Evolutionary conservation across 1,139 yeast genomes (phyloP), one percentile per base, ranked within the genome.

Genomic region (Yamadazyma epiphylla): DNA sequence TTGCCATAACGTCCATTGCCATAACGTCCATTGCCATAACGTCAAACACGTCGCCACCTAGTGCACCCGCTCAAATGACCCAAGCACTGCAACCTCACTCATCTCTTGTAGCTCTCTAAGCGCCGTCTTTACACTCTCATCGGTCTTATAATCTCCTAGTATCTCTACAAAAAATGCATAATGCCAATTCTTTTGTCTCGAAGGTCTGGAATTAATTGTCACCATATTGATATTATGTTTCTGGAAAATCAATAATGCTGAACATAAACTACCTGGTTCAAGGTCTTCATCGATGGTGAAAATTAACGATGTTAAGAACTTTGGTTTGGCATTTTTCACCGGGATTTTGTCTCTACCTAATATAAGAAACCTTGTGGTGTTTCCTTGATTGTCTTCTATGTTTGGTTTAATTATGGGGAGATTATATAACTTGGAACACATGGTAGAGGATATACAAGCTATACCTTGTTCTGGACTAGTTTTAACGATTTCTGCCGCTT

Each of bases 351-450:
- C 25, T 30, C 54, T 49, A 2, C 81, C 78, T 26, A 91, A 59
- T 0, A 87, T 71, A 33, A 91, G 58, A 51, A 91, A 91, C 38
- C 97, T 61, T 2, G 98, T 91, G 4, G 95, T 85, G 54, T 91
- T 91, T 20, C 76, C 77, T 25, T 64, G 53, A 36, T 66, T 66
- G 49, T 89, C 95, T 48, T 89, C 94, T 25, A 91, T 73, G 36
- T 74, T 70, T 5, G 62, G 48, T 19, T 58, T 54, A 23, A 79
- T 46, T 1, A 86, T 68, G 0, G 85, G 82, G 13, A 83, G 71
- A 2, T 70, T 62, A 43, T 80, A 78, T 14, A 83, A 61, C 13
- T 64, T 60, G 3, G 91, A 77, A 9, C 96, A 91, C 42, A 78
- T 75, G 20, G 60, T 49, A 6, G 75, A 65, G 11, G 69, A 61